A percentile compares a stretch with the other conserved stretches of the same genome.
These are phyloP conservation scores for Aspergillus conjunctus DNA, from an alignment of 495 filamentous ascomycete species.

Conservation along the genomic window DNA sequence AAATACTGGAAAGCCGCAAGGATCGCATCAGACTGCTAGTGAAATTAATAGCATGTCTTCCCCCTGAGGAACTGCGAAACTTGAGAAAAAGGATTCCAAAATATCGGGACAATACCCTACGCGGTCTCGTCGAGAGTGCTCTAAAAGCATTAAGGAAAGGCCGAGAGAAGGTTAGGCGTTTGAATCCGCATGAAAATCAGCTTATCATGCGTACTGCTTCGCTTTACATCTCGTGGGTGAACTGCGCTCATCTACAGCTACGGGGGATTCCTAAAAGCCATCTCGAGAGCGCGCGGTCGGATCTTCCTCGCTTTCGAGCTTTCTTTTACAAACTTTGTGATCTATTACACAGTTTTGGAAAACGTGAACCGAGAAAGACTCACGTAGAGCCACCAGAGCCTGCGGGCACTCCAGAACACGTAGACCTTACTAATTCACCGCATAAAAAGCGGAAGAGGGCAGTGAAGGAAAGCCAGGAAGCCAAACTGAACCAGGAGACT, in stretches of 20 bases:
- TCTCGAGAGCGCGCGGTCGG: constrained; percentile 23
- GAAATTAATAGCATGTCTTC: constrained; percentile 25
- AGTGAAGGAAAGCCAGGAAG: constrained; percentile 48
- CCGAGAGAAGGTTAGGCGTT: constrained; percentile 13
- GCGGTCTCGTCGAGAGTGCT: constrained; percentile 10
- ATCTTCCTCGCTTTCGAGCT: constrained; percentile 22
- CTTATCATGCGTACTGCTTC: constrained; percentile 36
- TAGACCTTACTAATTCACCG: constrained; percentile 18
- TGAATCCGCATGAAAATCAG: constrained; percentile 17
- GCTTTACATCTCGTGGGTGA: constrained; percentile 45
- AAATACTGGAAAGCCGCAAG: constrained; percentile 29
- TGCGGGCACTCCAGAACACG: background rate
- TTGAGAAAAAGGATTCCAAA: constrained; percentile 20
- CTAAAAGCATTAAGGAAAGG: constrained; percentile 18
- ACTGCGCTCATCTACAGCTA: constrained; percentile 26
- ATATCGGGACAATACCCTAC: constrained; percentile 14
- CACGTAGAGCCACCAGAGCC: background rate
- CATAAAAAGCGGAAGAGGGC: constrained; percentile 52
- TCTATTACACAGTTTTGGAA: constrained; percentile 23
- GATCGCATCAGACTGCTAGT: constrained; percentile 40
- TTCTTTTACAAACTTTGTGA: constrained; percentile 32
- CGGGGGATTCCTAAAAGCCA: constrained; percentile 25
- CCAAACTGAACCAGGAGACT: constrained; percentile 47
- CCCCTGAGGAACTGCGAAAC: constrained; percentile 18
- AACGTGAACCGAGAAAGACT: constrained; percentile 11